Conservation (phyloP, 1,284 basidiomycete genomes). For the Boletellus sp. region DNA sequence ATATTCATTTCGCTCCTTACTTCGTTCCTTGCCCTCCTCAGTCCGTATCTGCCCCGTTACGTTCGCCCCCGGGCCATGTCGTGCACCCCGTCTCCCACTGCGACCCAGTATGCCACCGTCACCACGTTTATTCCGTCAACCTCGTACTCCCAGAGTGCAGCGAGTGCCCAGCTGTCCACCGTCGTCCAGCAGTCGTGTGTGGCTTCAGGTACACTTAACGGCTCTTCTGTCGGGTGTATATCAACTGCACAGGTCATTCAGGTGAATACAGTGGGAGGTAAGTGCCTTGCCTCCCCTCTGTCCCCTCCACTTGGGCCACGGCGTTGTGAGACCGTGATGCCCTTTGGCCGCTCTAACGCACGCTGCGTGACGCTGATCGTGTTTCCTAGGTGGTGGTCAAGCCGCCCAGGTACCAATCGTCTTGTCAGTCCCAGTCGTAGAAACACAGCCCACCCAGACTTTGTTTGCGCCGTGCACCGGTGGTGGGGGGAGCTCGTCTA, state of each 20-base stretch:
- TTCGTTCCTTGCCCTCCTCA: not conserved
- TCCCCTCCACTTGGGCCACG: not conserved
- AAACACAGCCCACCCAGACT: constrained; percentile 37
- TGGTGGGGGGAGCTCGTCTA: constrained; percentile 11
- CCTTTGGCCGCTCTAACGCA: not conserved
- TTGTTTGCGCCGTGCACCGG: constrained; percentile 35
- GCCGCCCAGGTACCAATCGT: constrained; percentile 37
- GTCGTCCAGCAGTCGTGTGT: constrained; percentile 32
- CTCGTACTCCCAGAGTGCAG: constrained; percentile 32
- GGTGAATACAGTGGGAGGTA: constrained; percentile 35
- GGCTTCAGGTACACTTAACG: constrained; percentile 25
- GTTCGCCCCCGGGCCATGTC: constrained; percentile 21
- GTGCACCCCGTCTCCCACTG: constrained; percentile 37
- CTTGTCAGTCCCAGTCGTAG: constrained; percentile 30
- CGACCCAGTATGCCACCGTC: constrained; percentile 37
- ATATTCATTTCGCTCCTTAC: constrained; percentile 4
- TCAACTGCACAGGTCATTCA: constrained; percentile 25
- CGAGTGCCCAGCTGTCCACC: constrained; percentile 30
- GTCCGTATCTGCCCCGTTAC: not conserved
- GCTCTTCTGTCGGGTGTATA: constrained; percentile 28
- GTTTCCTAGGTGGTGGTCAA: constrained; percentile 29
- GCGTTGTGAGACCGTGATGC: constrained; percentile 5
- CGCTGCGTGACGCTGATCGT: constrained; percentile 11
- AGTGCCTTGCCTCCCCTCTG: constrained; percentile 9
- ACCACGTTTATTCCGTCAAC: constrained; percentile 35